A percentile compares a stretch with the other conserved stretches of the same genome.
These are phyloP conservation scores for Alternaria gaisen DNA, from an alignment of 2,329 filamentous ascomycete genomes.

Conservation along the genomic window DNA sequence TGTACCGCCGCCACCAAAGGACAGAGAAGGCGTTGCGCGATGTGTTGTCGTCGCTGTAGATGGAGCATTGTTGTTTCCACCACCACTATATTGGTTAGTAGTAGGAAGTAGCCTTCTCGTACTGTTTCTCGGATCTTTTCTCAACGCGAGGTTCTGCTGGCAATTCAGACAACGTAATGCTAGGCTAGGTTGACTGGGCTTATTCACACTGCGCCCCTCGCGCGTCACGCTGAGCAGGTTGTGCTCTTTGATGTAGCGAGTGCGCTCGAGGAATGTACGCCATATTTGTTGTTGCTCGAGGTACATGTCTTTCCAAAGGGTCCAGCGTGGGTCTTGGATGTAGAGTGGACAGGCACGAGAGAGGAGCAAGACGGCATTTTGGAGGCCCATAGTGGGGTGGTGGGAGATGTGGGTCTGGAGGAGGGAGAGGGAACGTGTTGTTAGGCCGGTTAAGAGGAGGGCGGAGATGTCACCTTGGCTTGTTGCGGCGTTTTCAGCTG, in stretches of 20 bases:
- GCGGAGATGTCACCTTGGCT: slow-evolving; percentile 77
- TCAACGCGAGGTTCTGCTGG: slow-evolving; percentile 62
- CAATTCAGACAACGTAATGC: slow-evolving; percentile 81
- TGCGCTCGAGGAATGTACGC: slow-evolving; percentile 75
- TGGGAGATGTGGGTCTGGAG: slow-evolving; percentile 78
- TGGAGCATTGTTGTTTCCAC: neutral
- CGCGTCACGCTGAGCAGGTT: slow-evolving; percentile 72
- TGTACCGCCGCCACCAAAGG: neutral
- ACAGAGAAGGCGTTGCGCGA: neutral
- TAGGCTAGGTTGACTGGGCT: slow-evolving; percentile 71
- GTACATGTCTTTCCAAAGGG: slow-evolving; percentile 78
- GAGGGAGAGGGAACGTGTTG: slow-evolving; percentile 75
- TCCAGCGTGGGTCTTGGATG: slow-evolving; percentile 78
- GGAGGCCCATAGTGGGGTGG: slow-evolving; percentile 71
- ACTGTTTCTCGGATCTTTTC: slow-evolving; percentile 33
- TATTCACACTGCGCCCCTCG: slow-evolving; percentile 69
- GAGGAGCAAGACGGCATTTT: slow-evolving; percentile 79
- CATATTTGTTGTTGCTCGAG: slow-evolving; percentile 76
- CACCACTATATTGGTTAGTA: neutral
- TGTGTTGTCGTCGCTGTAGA: neutral
- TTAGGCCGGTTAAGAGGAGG: slow-evolving; percentile 79
- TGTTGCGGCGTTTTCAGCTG: slow-evolving; percentile 68
- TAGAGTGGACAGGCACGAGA: slow-evolving; percentile 79
- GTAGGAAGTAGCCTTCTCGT: slow-evolving; percentile 35
- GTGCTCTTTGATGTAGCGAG: slow-evolving; percentile 80